Conservation (phyloP, 2,329 filamentous ascomycete species). For the Scopulariopsis brevicaulis region DNA sequence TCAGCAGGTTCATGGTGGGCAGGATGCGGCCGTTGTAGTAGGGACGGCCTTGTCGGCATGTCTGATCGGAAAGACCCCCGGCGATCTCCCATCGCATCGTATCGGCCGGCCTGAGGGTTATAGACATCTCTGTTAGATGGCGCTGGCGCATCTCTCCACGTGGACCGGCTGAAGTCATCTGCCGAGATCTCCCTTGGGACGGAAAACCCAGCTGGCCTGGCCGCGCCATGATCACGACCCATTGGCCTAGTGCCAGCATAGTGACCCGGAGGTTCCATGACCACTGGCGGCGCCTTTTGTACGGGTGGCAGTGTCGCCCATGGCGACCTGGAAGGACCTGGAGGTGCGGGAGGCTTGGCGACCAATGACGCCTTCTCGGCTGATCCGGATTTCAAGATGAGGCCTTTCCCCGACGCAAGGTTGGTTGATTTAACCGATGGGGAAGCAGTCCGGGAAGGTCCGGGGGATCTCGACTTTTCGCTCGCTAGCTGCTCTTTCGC, state of each 20-base stretch:
- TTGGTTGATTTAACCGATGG: conserved; percentile 31
- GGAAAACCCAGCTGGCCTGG: conserved; percentile 34
- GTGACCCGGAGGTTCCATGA: conserved; percentile 39
- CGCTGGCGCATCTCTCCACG: conserved; percentile 61
- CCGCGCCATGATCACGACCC: conserved; percentile 42
- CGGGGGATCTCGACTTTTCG: conserved; percentile 35
- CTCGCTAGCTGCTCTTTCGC: conserved; percentile 14
- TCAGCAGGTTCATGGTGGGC: conserved; percentile 58
- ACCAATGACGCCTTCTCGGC: conserved; percentile 63
- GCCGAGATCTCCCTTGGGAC: conserved; percentile 72
- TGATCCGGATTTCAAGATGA: conserved; percentile 52
- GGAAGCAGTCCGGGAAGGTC: conserved; percentile 19
- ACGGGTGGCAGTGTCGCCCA: conserved; percentile 84
- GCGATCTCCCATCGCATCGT: conserved; percentile 78
- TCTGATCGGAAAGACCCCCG: conserved; percentile 60
- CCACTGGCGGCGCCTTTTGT: conserved; percentile 63
- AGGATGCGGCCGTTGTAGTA: conserved; percentile 63
- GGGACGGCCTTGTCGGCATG: conserved; percentile 56
- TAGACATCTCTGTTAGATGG: conserved; percentile 66
- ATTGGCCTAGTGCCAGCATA: conserved; percentile 30
- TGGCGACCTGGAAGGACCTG: conserved; percentile 72
- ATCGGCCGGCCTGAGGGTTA: conserved; percentile 90
- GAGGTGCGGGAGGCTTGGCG: conserved; percentile 55
- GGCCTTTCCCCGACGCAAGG: conserved; percentile 43
- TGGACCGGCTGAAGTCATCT: conserved; percentile 80